Conservation (phyloP, 164 flowering plant genomes). For the Paratinospora sagittata region DNA sequence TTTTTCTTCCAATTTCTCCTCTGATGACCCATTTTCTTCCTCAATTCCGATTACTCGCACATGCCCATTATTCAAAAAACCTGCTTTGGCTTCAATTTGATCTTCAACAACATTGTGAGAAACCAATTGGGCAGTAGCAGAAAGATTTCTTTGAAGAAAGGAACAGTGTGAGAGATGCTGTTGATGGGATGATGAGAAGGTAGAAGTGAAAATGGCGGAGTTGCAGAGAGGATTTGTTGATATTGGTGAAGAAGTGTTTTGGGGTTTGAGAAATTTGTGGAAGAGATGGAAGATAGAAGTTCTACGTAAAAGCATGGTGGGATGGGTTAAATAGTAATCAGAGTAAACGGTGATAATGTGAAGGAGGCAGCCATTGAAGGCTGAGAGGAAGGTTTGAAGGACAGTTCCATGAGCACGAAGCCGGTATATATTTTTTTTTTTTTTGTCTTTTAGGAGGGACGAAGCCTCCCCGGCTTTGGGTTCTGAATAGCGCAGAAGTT, state of each 20-base stretch:
- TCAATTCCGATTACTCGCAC: neutral
- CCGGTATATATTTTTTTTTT: too few relatives aligned
- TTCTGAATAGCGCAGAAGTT: too few relatives aligned
- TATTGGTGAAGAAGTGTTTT: neutral
- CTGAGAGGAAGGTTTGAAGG: too few relatives aligned
- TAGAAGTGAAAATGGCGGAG: neutral
- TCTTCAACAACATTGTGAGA: neutral
- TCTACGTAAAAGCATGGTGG: neutral
- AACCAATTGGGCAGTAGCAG: constrained; percentile 12
- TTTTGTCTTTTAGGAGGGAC: too few relatives aligned
- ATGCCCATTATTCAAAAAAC: too few relatives aligned
- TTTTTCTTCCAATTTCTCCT: neutral
- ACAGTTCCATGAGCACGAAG: too few relatives aligned
- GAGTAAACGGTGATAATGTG: too few relatives aligned
- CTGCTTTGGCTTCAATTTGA: neutral
- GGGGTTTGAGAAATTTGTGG: neutral
- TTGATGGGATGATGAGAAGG: neutral
- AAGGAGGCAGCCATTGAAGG: too few relatives aligned
- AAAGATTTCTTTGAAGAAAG: constrained; percentile 8
- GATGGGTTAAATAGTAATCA: too few relatives aligned
- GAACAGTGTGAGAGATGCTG: neutral
- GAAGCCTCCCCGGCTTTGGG: too few relatives aligned
- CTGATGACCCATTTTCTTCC: constrained; percentile 1
- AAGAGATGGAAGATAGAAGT: neutral
- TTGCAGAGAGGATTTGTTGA: neutral